phyloP scores from a whole-genome alignment of 2,329 filamentous ascomycete species.

The Stagonosporopsis tanaceti region DNA sequence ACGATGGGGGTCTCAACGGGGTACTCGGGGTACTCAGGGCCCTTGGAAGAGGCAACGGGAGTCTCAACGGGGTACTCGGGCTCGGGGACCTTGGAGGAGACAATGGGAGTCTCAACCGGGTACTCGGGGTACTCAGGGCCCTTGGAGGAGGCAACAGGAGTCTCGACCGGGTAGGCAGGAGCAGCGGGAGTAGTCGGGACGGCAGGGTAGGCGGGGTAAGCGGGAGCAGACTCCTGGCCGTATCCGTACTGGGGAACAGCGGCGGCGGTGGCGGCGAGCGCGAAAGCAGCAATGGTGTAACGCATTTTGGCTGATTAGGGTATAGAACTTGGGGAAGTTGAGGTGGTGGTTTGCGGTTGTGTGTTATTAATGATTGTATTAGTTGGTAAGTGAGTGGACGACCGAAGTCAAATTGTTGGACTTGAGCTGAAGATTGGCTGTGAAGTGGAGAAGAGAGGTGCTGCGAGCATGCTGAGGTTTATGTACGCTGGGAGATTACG shows the following conservation, averaged over 20 bases:
- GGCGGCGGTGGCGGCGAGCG: conserved; percentile 42
- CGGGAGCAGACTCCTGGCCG: conserved; percentile 32
- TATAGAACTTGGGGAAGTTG: conserved; percentile 40
- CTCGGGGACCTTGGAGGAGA: conserved; percentile 22
- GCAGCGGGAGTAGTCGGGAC: conserved; percentile 24
- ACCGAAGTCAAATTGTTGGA: conserved; percentile 50
- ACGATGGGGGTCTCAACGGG: too few species aligned
- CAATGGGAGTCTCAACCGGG: conserved; percentile 14
- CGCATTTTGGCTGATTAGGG: conserved; percentile 51
- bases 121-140: conserved; percentile 22
- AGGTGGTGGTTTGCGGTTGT: conserved; percentile 31
- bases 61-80: conserved; percentile 19
- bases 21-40: conserved; percentile 8
- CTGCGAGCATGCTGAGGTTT: conserved; percentile 36
- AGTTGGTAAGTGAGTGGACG: conserved; percentile 53
- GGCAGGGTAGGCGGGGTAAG: conserved; percentile 37
- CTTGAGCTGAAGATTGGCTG: conserved; percentile 50
- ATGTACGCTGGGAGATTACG: conserved; percentile 51
- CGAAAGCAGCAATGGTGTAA: conserved; percentile 45
- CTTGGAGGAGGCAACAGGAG: conserved; percentile 9
- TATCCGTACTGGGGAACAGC: conserved; percentile 44
- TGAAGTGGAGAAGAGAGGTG: conserved; percentile 42
- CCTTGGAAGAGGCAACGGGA: not conserved
- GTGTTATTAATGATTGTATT: conserved; percentile 52
- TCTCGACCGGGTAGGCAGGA: conserved; percentile 25